Evolutionary conservation across 176 grass and related monocot species (phyloP).

Genomic region (Oryza nivara): DNA sequence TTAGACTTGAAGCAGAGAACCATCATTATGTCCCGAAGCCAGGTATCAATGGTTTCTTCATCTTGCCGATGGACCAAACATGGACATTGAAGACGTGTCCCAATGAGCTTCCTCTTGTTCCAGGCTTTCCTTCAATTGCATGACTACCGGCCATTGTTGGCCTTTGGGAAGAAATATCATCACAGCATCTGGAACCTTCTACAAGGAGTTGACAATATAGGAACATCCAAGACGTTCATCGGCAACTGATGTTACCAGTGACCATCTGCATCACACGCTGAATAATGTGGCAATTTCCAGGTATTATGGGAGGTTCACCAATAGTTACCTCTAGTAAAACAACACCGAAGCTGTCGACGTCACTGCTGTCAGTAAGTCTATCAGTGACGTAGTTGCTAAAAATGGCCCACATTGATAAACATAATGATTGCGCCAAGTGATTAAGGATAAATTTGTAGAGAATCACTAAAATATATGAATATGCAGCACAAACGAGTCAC

Average conservation of each 20-base stretch:
- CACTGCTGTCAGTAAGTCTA: neutral
- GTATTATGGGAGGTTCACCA: conserved; percentile 6
- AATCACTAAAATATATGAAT: too few relatives aligned
- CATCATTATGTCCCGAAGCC: too few relatives aligned
- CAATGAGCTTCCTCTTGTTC: neutral
- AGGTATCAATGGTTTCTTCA: neutral
- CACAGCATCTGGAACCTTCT: too few relatives aligned
- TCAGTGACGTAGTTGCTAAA: conserved; percentile 1
- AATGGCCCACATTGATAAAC: neutral
- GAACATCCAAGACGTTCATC: neutral
- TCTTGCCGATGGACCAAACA: conserved; percentile 7
- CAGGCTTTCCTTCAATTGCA: too few relatives aligned
- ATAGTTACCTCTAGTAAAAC: conserved; percentile 32
- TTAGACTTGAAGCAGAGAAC: too few relatives aligned
- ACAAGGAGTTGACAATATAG: too few relatives aligned
- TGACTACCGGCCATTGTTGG: too few relatives aligned
- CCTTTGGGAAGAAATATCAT: too few relatives aligned
- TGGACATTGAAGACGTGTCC: neutral
- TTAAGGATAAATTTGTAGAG: neutral
- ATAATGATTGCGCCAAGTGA: neutral
- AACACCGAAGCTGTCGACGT: conserved; percentile 11
- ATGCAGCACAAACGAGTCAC: too few relatives aligned
- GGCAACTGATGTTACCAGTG: neutral
- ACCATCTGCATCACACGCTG: neutral
- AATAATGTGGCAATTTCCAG: neutral